phyloP scores from a whole-genome alignment of 768 basidiomycete species.

The Sistotremastrum niveocremeum region DNA sequence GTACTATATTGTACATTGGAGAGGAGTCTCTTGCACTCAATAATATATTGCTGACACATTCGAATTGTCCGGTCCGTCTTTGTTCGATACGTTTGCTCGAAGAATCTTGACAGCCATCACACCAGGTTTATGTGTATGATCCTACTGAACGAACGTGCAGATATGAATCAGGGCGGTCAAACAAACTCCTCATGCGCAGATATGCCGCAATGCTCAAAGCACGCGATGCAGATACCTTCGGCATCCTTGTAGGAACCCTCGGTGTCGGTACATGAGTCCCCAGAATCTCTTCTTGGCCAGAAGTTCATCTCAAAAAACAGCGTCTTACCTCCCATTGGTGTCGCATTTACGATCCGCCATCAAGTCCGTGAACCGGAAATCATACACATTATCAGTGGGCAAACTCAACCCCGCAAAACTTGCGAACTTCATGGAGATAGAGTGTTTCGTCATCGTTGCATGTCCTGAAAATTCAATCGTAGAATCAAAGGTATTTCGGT shows the following conservation, averaged over 20 bases:
- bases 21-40: constrained; percentile 67
- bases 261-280: constrained; percentile 54
- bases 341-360: constrained; percentile 65
- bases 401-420: constrained; percentile 91
- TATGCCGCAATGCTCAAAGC: constrained; percentile 82
- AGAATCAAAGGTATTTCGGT: constrained; percentile 42
- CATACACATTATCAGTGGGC: constrained; percentile 90
- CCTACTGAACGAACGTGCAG: constrained; percentile 34
- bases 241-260: constrained; percentile 88
- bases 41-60: constrained; percentile 78
- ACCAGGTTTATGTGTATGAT: constrained; percentile 67
- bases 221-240: constrained; percentile 85
- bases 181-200: constrained; percentile 77
- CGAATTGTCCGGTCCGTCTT: constrained; percentile 39
- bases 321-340: constrained; percentile 78
- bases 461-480: constrained; percentile 86
- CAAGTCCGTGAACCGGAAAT: constrained; percentile 61
- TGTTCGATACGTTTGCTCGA: not conserved
- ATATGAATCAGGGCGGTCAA: constrained; percentile 56
- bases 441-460: constrained; percentile 89
- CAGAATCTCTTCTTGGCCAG: not conserved
- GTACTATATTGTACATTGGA: constrained; percentile 51
- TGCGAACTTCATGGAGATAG: constrained; percentile 91
- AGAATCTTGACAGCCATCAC: not conserved
- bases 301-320: constrained; percentile 20